These are phyloP conservation scores for Kuraishia hungarica DNA, from an alignment of 805 yeast genomes.

Conservation along the genomic window DNA sequence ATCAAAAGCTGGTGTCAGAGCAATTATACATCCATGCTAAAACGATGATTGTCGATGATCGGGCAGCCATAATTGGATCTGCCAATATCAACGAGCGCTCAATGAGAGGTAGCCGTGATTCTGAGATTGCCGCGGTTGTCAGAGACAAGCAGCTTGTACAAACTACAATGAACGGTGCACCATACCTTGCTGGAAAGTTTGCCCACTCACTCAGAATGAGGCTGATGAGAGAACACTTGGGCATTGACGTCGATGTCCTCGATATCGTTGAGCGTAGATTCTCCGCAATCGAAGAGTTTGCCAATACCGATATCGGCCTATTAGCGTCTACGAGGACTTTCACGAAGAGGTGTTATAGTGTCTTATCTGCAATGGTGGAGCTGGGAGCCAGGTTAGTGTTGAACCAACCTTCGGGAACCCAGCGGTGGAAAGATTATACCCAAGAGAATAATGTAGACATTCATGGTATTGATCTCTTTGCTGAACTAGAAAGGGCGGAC, in stretches of 20 bases:
- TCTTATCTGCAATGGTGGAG: constrained; percentile 65
- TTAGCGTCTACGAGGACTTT: constrained; percentile 37
- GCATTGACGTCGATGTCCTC: constrained; percentile 81
- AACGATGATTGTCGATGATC: constrained; percentile 84
- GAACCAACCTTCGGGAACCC: constrained; percentile 36
- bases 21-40: constrained; percentile 93
- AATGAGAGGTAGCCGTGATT: constrained; percentile 88
- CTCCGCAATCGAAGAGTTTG: constrained; percentile 35
- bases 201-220: constrained; percentile 85
- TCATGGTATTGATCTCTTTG: constrained; percentile 12
- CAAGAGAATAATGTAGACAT: constrained; percentile 6
- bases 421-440: constrained; percentile 26
- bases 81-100: constrained; percentile 97
- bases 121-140: constrained; percentile 86
- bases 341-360: constrained; percentile 19
- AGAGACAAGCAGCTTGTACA: constrained; percentile 73
- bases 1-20: constrained; percentile 70
- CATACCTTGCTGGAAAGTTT: constrained; percentile 76
- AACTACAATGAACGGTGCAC: constrained; percentile 71
- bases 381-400: constrained; percentile 64
- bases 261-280: constrained; percentile 77
- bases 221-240: constrained; percentile 94
- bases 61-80: constrained; percentile 90
- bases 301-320: constrained; percentile 30
- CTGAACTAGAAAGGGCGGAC: constrained; percentile 9